Evolutionary conservation across 169 alveolate genomes (phyloP).

Genomic region (Babesia gibsoni): DNA sequence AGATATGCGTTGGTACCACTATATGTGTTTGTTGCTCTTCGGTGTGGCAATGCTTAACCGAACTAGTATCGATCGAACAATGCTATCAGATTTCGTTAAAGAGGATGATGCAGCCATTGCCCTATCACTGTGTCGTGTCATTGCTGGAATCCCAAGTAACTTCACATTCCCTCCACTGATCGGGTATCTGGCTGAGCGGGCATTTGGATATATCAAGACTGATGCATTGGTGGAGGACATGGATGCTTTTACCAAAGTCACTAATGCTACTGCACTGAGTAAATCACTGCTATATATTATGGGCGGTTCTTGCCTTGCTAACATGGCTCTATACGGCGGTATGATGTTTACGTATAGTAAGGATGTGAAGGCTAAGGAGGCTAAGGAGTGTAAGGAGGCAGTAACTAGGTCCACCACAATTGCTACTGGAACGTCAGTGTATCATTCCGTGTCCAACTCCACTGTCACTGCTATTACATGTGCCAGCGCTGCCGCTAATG

Average conservation of each 20-base stretch:
- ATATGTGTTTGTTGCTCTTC: slow-evolving; percentile 68
- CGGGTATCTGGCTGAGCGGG: slow-evolving; percentile 83
- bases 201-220: slow-evolving; percentile 65
- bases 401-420: too few relatives aligned
- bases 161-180: slow-evolving; percentile 84
- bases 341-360: slow-evolving; percentile 15
- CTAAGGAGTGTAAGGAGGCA: too few relatives aligned
- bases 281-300: slow-evolving; percentile 5
- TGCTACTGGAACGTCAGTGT: too few relatives aligned
- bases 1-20: slow-evolving; percentile 44
- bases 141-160: slow-evolving; percentile 86
- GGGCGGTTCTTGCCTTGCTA: neutral
- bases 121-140: slow-evolving; percentile 76
- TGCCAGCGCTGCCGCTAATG: too few relatives aligned
- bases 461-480: too few relatives aligned
- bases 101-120: slow-evolving; percentile 86
- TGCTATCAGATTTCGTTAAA: slow-evolving; percentile 85
- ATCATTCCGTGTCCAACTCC: too few relatives aligned
- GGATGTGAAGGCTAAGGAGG: neutral
- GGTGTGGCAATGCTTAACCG: slow-evolving; percentile 88
- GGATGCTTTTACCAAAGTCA: neutral
- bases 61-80: slow-evolving; percentile 87
- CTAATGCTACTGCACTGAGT: slow-evolving; percentile 16
- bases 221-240: neutral
- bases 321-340: slow-evolving; percentile 6